Evolutionary conservation across 140 eudicot genomes (phyloP), one percentile per base, ranked within the genome.

Genomic region (Cichorium intybus): DNA sequence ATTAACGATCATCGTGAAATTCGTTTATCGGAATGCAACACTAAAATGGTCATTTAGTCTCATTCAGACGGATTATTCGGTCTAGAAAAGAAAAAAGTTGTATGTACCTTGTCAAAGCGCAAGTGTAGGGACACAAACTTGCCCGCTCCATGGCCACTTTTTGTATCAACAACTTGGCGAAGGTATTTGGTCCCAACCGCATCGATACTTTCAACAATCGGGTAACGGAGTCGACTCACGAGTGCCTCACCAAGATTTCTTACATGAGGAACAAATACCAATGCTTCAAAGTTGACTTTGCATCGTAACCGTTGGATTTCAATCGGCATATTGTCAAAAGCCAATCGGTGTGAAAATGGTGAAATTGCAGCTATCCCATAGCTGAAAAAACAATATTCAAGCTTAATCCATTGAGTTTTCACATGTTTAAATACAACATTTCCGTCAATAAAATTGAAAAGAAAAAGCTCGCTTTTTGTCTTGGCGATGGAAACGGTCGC

Each of bases 281-380:
- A 73, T 6, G 99, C 97, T 79, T 81, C 82, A 70, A 88, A 93
- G 84, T 93, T 93, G 68, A 86, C 99, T 76, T 93, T 93, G 78
- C 99, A 93, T 10, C 99, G 81, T 34, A 93, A 75, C 20, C 95
- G 84, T 73, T 93, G 99, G 80, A 88, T 79, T 49, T 88, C 95
- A 74, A 62, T 74, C 0, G 96, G 95, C 97, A 93, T 83, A 80
- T 88, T 87, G 75, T 93, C 97, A 63, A 93, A 93, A 48, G 96
- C 93, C 68, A 93, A 75, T 51, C 99, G 90, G 28, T 93, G 99
- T 18, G 99, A 88, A 75, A 93, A 93, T 15, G 99, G 99, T 35
- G 99, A 81, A 50, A 93, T 85, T 49, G 99, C 97, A 58, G 97
- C 97, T 59, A 93, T 79, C 61, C 99, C 99, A 14, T 88, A 93